Evolutionary conservation across 225 moss, liverwort and hornwort genomes (phyloP).

Genomic region (Sphagnum contortum): DNA sequence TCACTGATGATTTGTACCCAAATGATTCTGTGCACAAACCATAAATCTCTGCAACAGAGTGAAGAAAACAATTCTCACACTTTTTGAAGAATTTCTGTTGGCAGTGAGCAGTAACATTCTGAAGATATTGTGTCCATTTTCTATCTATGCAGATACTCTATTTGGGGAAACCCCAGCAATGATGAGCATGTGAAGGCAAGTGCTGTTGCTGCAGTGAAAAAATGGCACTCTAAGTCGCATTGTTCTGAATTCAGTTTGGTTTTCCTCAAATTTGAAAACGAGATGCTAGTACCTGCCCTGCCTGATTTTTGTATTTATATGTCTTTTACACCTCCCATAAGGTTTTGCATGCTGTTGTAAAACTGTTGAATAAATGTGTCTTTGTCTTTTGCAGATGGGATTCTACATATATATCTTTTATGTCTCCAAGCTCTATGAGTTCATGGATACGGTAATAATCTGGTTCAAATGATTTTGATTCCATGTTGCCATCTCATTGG

Average conservation of each 20-base stretch:
- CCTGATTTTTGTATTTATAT: background rate
- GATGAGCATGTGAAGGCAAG: slow-evolving; percentile 57
- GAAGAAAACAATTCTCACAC: background rate
- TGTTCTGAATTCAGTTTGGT: background rate
- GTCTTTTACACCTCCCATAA: background rate
- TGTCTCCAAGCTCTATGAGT: slow-evolving; percentile 83
- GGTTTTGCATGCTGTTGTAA: background rate
- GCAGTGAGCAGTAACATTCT: background rate
- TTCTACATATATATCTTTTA: slow-evolving; percentile 65
- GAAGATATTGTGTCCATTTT: background rate
- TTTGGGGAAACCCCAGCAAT: slow-evolving; percentile 67
- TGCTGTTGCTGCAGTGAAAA: background rate
- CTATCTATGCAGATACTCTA: slow-evolving; percentile 34
- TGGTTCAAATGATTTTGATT: background rate
- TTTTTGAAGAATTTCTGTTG: background rate
- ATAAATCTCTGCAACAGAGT: background rate
- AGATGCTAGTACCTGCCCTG: no score
- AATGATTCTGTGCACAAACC: background rate
- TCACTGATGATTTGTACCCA: background rate
- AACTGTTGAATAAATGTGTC: background rate
- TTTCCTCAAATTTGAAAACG: no score
- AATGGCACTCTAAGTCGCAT: background rate
- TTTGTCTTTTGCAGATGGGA: slow-evolving; percentile 47
- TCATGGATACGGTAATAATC: slow-evolving; percentile 77
- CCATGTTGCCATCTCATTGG: background rate